These are phyloP conservation scores for Helotiales sp. DNA, from an alignment of 2,329 filamentous ascomycete genomes.

Conservation along the genomic window DNA sequence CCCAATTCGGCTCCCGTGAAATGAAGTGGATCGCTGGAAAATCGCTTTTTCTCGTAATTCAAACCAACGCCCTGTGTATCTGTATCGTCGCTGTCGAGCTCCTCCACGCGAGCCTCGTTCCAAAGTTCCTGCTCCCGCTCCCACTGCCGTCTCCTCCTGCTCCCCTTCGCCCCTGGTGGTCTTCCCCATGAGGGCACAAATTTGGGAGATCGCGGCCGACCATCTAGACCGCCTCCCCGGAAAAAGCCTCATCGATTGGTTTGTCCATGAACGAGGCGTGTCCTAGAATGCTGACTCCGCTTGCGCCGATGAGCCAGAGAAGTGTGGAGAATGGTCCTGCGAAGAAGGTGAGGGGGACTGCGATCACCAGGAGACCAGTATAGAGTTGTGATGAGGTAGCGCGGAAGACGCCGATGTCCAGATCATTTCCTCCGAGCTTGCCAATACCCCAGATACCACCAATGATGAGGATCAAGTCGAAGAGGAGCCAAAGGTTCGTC, in stretches of 20 bases:
- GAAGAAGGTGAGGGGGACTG: conserved; percentile 83
- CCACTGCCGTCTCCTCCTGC: conserved; percentile 61
- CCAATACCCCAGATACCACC: conserved; percentile 90
- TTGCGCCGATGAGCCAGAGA: conserved; percentile 95
- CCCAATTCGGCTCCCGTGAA: conserved; percentile 66
- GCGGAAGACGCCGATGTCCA: conserved; percentile 81
- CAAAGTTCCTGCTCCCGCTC: conserved; percentile 56
- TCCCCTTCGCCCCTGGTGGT: conserved; percentile 89
- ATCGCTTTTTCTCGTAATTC: conserved; percentile 53
- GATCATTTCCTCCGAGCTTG: conserved; percentile 85
- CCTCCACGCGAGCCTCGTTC: conserved; percentile 62
- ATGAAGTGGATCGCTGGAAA: conserved; percentile 63
- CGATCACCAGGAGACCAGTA: conserved; percentile 81
- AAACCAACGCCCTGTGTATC: conserved; percentile 61
- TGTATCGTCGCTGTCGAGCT: conserved; percentile 64
- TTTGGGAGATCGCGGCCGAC: conserved; percentile 99
- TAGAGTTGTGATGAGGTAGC: conserved; percentile 94
- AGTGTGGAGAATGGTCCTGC: conserved; percentile 84
- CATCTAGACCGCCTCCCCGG: conserved; percentile 99
- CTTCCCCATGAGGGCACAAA: conserved; percentile 97
- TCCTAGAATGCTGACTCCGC: conserved; percentile 89
- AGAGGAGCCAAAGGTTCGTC: conserved; percentile 84
- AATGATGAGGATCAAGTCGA: conserved; percentile 88
- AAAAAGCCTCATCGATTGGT: conserved; percentile 99
- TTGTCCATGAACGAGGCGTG: conserved; percentile 97